These are phyloP conservation scores for Nemophila menziesii DNA, from an alignment of 257 asterid species.

Conservation along the genomic window DNA sequence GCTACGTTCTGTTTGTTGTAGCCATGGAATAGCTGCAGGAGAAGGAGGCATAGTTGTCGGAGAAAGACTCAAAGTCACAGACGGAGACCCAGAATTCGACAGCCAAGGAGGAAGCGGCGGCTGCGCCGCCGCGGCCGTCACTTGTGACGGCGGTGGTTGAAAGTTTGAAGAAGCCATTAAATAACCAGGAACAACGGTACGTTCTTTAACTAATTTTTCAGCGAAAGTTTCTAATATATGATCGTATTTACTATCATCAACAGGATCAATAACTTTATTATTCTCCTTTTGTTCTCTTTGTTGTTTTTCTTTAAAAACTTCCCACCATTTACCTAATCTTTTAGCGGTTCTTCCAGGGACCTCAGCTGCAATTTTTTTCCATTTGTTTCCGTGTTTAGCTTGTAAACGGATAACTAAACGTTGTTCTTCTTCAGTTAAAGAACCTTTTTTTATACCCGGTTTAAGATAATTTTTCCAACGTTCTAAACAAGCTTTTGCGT, in stretches of 20 bases:
- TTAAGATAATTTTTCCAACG: slow-evolving; percentile 68
- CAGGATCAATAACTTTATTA: slow-evolving; percentile 16
- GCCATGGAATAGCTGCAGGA: slow-evolving; percentile 35
- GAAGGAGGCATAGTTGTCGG: slow-evolving; percentile 37
- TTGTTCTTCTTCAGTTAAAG: slow-evolving; percentile 51
- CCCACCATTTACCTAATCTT: slow-evolving; percentile 72
- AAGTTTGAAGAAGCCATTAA: slow-evolving; percentile 41
- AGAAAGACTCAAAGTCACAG: slow-evolving; percentile 61
- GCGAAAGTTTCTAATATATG: slow-evolving; percentile 44
- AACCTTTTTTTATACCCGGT: slow-evolving; percentile 63
- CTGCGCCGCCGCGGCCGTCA: slow-evolving; percentile 24
- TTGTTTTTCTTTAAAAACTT: slow-evolving; percentile 42
- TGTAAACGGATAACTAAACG: slow-evolving; percentile 44
- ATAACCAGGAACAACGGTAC: slow-evolving; percentile 10
- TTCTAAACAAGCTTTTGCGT: slow-evolving; percentile 62
- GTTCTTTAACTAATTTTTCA: slow-evolving; percentile 43
- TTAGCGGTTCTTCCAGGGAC: slow-evolving; percentile 66
- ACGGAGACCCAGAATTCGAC: slow-evolving; percentile 46
- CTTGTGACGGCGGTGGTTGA: slow-evolving; percentile 25
- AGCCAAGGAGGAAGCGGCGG: slow-evolving; percentile 66
- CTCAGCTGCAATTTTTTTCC: slow-evolving; percentile 71
- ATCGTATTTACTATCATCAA: slow-evolving; percentile 51
- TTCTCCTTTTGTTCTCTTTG: slow-evolving; percentile 35
- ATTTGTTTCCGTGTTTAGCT: slow-evolving; percentile 48
- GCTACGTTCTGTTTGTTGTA: too few relatives aligned